Evolutionary conservation across 345 rosid species (phyloP), one percentile per base, ranked within the genome.

Genomic region (Capsella bursapastoris): DNA sequence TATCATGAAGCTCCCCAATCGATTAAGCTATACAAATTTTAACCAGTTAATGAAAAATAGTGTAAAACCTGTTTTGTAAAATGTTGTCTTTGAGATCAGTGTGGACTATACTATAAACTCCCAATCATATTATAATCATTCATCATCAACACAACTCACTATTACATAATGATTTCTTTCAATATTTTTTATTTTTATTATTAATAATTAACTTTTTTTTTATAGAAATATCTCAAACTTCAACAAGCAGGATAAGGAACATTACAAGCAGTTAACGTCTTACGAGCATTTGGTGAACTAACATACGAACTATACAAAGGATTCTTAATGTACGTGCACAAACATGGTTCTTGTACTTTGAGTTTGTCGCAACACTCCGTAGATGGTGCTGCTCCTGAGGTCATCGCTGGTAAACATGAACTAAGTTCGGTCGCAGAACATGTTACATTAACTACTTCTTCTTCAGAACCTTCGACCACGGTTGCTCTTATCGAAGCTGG

Each of bases 261-360:
- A 22, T 4, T n/a, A 62, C 71, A 73, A 9, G 55, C 56, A 1
- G 3, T 12, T 13, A 73, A 64, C 1, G 61, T 32, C 45, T 79
- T 82, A 15, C 43, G 57, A 40, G 83, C 83, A 10, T 77, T 73
- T 34, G 78, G 75, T 35, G 81, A 66, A 44, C 10, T 49, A 13
- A 83, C 62, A 52, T 73, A 71, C 29, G 4, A 5, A 28, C 55
- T 35, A 52, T 47, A 66, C 16, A 25, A 16, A 2, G 85, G 85
- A 45, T 77, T 27, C 61, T 63, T 71, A 6, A 70, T 29, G 25
- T 80, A 83, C 3, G 44, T 48, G 74, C 83, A 83, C 11, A 83
- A 65, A 38, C 82, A 80, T 2, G 78, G 43, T 47, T 68, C 59
- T 18, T 83, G 86, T 38, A 51, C 78, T 49, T 66, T 71, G 2